Percentiles rank a stretch among this genome's conserved stretches.
Conservation (phyloP, 495 filamentous ascomycete genomes). For the Penicillium desertorum region DNA sequence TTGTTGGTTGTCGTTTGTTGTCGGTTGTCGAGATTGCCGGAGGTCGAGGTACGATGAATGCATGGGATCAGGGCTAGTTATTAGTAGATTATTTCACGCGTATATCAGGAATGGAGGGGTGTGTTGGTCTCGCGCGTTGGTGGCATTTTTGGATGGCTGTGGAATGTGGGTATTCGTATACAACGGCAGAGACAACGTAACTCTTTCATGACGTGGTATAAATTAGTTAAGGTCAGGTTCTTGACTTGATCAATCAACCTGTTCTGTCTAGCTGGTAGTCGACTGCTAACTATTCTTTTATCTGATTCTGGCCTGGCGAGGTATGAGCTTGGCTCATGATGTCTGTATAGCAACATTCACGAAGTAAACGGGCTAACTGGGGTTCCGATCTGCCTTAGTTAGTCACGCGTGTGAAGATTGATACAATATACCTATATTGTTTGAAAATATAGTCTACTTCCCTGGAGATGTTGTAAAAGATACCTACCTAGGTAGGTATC, state of each 20-base stretch:
- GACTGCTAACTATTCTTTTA: not conserved
- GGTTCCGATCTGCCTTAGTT: not conserved
- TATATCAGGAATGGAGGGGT: conserved; percentile 1
- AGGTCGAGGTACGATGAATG: not conserved
- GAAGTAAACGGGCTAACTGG: not conserved
- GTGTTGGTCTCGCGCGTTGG: conserved; percentile 4
- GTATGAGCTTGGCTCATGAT: not conserved
- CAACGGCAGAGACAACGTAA: not conserved
- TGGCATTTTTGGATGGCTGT: conserved; percentile 19
- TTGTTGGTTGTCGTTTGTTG: not conserved
- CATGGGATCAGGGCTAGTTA: not conserved
- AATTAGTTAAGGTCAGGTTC: not conserved
- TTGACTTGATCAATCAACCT: not conserved
- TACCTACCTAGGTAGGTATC: too few species aligned
- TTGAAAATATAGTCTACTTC: too few species aligned
- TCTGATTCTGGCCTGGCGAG: not conserved
- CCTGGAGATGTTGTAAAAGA: too few species aligned
- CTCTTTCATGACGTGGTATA: not conserved
- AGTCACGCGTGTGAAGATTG: not conserved
- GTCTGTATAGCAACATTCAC: conserved; percentile 2
- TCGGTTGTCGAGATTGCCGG: conserved; percentile 1
- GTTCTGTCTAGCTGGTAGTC: not conserved
- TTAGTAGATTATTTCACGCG: conserved; percentile 1
- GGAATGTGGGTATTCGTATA: conserved; percentile 16
- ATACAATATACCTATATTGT: too few species aligned